Evolutionary conservation across 2,329 filamentous ascomycete species (phyloP).

Genomic region (Pseudopithomyces maydicus): DNA sequence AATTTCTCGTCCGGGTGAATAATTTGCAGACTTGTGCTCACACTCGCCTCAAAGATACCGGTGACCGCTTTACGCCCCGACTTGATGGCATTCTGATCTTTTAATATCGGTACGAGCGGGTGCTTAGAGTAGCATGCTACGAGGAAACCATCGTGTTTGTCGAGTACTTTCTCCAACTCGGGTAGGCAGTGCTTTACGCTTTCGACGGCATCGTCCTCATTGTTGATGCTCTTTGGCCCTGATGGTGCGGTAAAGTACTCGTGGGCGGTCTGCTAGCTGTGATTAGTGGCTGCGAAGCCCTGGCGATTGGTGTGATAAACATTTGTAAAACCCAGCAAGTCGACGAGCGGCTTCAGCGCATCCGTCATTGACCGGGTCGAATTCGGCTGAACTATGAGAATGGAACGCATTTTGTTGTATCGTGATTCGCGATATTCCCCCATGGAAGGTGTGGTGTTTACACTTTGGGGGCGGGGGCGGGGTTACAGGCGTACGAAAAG

Average conservation of each 20-base stretch:
- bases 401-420: slow-evolving; percentile 48
- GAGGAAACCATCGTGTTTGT: slow-evolving; percentile 73
- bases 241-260: slow-evolving; percentile 69
- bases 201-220: slow-evolving; percentile 67
- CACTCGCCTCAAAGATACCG: slow-evolving; percentile 87
- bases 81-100: slow-evolving; percentile 47
- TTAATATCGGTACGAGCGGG: slow-evolving; percentile 70
- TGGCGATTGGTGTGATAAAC: slow-evolving; percentile 43
- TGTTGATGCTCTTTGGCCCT: slow-evolving; percentile 78
- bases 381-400: slow-evolving; percentile 81
- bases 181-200: slow-evolving; percentile 68
- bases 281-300: slow-evolving; percentile 48
- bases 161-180: slow-evolving; percentile 54
- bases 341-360: slow-evolving; percentile 60
- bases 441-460: slow-evolving; percentile 18
- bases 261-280: slow-evolving; percentile 52
- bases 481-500: neutral
- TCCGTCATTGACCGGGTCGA: slow-evolving; percentile 75
- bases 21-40: slow-evolving; percentile 66
- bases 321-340: slow-evolving; percentile 50
- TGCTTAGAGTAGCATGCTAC: slow-evolving; percentile 90
- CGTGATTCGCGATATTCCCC: slow-evolving; percentile 31
- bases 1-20: slow-evolving; percentile 62
- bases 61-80: slow-evolving; percentile 61
- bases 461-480: neutral